Conservation (phyloP, 306 rosid genomes). For the Rosa lucieae region DNA sequence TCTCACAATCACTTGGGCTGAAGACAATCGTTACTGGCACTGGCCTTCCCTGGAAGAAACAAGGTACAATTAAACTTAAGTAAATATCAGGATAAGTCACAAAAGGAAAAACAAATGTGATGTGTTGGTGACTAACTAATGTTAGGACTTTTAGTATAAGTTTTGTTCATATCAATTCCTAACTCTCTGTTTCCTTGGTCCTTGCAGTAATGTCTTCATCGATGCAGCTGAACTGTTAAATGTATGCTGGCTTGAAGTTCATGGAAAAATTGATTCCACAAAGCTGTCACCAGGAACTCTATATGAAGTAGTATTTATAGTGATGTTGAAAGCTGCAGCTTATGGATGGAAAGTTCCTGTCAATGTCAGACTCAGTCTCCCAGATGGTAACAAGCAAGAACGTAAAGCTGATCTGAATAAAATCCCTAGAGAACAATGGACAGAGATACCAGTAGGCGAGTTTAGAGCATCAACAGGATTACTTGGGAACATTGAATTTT, state of each 20-base stretch:
- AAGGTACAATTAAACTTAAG: conserved; percentile 34
- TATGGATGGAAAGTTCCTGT: conserved; percentile 70
- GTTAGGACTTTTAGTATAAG: neutral
- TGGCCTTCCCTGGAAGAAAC: conserved; percentile 48
- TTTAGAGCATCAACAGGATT: conserved; percentile 36
- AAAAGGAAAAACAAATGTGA: neutral
- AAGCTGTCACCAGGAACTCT: conserved; percentile 54
- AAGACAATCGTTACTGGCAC: conserved; percentile 47
- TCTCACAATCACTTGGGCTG: conserved; percentile 60
- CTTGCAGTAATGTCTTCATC: conserved; percentile 45
- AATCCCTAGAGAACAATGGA: conserved; percentile 40
- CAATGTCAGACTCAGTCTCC: conserved; percentile 51
- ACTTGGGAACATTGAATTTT: conserved; percentile 45
- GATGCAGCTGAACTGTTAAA: conserved; percentile 54
- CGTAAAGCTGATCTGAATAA: conserved; percentile 34
- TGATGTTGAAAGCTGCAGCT: conserved; percentile 51
- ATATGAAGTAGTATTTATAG: conserved; percentile 49
- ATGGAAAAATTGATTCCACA: conserved; percentile 54
- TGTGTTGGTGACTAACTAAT: neutral
- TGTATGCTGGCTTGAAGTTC: conserved; percentile 76
- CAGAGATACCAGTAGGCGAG: conserved; percentile 58
- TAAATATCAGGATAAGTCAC: neutral
- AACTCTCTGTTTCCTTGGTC: conserved; percentile 17
- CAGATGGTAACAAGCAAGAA: conserved; percentile 52
- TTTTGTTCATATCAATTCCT: neutral